Conservation (phyloP, 2,329 filamentous ascomycete species). For the Elsinoe necatrix region DNA sequence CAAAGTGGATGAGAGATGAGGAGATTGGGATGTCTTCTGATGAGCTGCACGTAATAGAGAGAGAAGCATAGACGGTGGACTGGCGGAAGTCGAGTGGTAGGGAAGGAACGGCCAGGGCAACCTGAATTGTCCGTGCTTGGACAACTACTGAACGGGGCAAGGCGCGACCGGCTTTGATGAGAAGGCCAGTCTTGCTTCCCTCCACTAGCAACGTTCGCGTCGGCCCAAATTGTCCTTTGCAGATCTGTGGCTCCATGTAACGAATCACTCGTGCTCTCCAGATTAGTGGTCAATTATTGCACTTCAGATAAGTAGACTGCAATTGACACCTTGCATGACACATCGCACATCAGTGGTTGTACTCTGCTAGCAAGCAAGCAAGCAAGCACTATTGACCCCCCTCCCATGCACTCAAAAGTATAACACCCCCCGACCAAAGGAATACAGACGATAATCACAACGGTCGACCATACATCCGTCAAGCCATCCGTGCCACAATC, state of each 20-base stretch:
- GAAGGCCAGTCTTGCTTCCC: not conserved
- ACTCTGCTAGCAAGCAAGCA: not conserved
- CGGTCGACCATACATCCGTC: conserved; percentile 12
- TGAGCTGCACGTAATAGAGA: not conserved
- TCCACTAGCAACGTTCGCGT: conserved; percentile 10
- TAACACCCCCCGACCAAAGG: not conserved
- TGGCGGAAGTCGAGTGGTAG: conserved; percentile 6
- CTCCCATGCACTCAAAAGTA: not conserved
- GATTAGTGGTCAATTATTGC: conserved; percentile 1
- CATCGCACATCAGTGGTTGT: too few relatives aligned
- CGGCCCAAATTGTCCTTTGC: conserved; percentile 1
- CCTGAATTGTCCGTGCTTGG: conserved; percentile 6
- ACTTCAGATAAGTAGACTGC: not conserved
- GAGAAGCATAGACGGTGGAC: not conserved
- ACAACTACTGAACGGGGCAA: conserved; percentile 6
- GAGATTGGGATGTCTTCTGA: not conserved
- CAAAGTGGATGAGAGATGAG: not conserved
- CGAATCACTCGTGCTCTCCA: not conserved
- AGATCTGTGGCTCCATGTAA: not conserved
- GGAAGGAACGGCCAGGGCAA: conserved; percentile 7
- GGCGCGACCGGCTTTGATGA: not conserved
- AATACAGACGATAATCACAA: conserved; percentile 14
- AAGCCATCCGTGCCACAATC: conserved; percentile 10
- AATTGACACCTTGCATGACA: not conserved
- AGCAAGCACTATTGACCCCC: too few relatives aligned